Percentiles rank a stretch among this genome's conserved stretches.
phyloP scores from a whole-genome alignment of 108 stramenopile genomes.

The Hondaea fermentalgiana region DNA sequence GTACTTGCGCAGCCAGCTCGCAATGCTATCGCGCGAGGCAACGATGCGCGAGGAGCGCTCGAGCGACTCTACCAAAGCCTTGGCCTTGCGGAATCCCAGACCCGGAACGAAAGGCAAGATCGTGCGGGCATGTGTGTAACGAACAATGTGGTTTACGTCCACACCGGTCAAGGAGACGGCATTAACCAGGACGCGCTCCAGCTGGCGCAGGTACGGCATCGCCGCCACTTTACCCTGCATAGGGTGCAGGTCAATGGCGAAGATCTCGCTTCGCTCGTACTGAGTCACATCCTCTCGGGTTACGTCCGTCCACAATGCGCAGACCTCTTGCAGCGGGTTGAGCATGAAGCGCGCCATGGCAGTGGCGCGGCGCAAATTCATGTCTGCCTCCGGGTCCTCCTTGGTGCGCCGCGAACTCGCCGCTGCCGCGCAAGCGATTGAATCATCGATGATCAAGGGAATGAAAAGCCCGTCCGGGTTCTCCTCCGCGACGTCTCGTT shows the following conservation, averaged over 20 bases:
- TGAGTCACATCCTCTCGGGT: slow-evolving; percentile 69
- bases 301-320: slow-evolving; percentile 76
- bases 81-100: slow-evolving; percentile 79
- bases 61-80: not conserved
- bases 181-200: slow-evolving; percentile 69
- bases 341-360: slow-evolving; percentile 72
- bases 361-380: slow-evolving; percentile 66
- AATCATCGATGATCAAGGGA: slow-evolving; percentile 70
- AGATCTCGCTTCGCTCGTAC: slow-evolving; percentile 58
- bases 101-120: slow-evolving; percentile 81
- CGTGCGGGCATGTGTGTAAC: slow-evolving; percentile 61
- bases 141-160: slow-evolving; percentile 67
- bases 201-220: slow-evolving; percentile 60
- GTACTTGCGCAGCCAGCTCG: slow-evolving; percentile 61
- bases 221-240: slow-evolving; percentile 71
- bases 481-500: slow-evolving; percentile 60
- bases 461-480: slow-evolving; percentile 69
- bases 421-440: slow-evolving; percentile 70
- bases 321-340: slow-evolving; percentile 72
- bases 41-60: not conserved
- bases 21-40: not conserved
- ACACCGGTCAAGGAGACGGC: slow-evolving; percentile 76
- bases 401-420: slow-evolving; percentile 70
- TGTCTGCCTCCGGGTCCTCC: slow-evolving; percentile 72
- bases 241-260: slow-evolving; percentile 78